Evolutionary conservation across 768 basidiomycete species (phyloP).

Genomic region (Calocybe gangraenosa): DNA sequence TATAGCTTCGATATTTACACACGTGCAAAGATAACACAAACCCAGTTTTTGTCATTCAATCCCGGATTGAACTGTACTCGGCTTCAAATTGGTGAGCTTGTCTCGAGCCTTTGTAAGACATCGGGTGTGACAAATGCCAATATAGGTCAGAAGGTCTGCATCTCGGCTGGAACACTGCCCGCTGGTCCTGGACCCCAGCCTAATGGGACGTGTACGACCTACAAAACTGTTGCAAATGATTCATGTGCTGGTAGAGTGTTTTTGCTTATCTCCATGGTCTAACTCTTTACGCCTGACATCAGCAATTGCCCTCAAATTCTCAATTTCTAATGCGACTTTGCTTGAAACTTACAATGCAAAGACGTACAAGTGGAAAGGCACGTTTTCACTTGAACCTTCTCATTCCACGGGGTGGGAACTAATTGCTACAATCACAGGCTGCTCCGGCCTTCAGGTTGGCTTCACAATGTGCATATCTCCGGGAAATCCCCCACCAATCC

Average conservation of each 20-base stretch:
- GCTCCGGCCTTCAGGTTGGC: slow-evolving; percentile 13
- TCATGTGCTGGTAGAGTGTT: slow-evolving; percentile 10
- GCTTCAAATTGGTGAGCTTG: slow-evolving; percentile 13
- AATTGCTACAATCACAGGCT: slow-evolving; percentile 13
- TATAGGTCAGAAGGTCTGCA: slow-evolving; percentile 16
- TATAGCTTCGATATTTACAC: slow-evolving; percentile 14
- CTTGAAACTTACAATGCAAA: slow-evolving; percentile 18
- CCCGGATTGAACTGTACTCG: slow-evolving; percentile 13
- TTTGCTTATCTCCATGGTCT: background rate
- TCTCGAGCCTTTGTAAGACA: background rate
- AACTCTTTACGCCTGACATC: background rate
- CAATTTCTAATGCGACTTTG: slow-evolving; percentile 17
- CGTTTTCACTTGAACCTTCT: slow-evolving; percentile 1
- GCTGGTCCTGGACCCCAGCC: slow-evolving; percentile 5
- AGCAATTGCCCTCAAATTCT: slow-evolving; percentile 16
- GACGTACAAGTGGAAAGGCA: slow-evolving; percentile 19
- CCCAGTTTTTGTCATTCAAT: slow-evolving; percentile 14
- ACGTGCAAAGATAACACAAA: slow-evolving; percentile 9
- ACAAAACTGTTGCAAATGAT: slow-evolving; percentile 10
- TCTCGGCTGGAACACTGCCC: slow-evolving; percentile 15
- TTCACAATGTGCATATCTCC: slow-evolving; percentile 19
- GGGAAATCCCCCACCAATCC: slow-evolving; percentile 19
- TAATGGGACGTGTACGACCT: slow-evolving; percentile 17
- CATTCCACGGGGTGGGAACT: background rate
- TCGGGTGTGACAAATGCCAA: background rate